phyloP scores from a whole-genome alignment of 2,329 filamentous ascomycete genomes.

The Aureobasidium uvarum region DNA sequence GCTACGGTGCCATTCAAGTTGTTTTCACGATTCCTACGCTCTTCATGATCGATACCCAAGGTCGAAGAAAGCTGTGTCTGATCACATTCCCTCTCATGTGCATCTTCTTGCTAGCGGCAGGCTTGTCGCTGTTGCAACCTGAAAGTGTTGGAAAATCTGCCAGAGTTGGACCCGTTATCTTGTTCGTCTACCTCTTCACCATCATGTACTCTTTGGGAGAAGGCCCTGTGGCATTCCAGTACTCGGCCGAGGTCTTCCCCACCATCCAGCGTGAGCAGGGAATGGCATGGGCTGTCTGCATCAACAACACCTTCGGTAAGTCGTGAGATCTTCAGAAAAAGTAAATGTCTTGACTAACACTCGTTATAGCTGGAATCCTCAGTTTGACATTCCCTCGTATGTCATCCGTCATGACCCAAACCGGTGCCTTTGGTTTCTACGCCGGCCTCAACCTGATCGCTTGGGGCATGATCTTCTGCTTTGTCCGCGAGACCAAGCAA shows the following conservation, averaged over 20 bases:
- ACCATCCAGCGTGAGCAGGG: conserved; percentile 46
- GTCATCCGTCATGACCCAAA: conserved; percentile 46
- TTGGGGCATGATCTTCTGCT: conserved; percentile 51
- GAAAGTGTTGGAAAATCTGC: conserved; percentile 30
- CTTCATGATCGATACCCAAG: conserved; percentile 49
- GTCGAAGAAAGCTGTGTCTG: conserved; percentile 44
- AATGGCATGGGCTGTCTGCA: conserved; percentile 56
- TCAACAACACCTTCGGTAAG: conserved; percentile 60
- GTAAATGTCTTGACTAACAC: neutral
- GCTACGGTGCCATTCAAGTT: conserved; percentile 49
- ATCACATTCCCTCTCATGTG: conserved; percentile 49
- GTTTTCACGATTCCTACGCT: conserved; percentile 48
- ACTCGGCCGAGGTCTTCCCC: conserved; percentile 49
- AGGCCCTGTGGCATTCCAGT: conserved; percentile 45
- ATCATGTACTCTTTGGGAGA: conserved; percentile 51
- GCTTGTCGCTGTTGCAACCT: conserved; percentile 44
- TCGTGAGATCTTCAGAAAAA: conserved; percentile 38
- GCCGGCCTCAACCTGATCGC: conserved; percentile 57
- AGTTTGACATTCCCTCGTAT: conserved; percentile 49
- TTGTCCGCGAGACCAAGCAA: conserved; percentile 48
- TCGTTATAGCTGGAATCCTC: conserved; percentile 36
- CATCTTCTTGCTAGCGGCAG: conserved; percentile 51
- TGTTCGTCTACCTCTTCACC: conserved; percentile 52
- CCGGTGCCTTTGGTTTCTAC: conserved; percentile 58
- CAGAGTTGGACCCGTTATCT: conserved; percentile 42